Percentiles rank a stretch among this genome's conserved stretches.
Evolutionary conservation across 169 alveolate species (phyloP).

Genomic region (Ichthyophthirius multifiliis): DNA sequence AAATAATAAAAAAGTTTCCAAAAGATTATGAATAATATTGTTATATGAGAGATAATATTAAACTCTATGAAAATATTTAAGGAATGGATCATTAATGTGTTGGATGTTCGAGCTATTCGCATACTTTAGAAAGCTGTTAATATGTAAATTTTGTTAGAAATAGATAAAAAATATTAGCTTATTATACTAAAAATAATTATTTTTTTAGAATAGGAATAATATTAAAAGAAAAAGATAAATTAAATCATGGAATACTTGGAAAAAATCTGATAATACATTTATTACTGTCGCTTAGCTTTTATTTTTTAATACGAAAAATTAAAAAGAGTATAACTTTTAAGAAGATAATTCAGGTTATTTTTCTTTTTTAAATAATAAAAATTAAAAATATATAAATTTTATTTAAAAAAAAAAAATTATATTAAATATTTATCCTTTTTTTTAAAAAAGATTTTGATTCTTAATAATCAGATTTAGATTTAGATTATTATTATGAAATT

Average conservation of each 20-base stretch:
- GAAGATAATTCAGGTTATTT: constrained; percentile 2
- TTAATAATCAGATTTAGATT: too few relatives aligned
- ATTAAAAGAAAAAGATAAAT: neutral
- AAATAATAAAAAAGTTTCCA: neutral
- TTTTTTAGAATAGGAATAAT: neutral
- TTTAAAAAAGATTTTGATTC: too few relatives aligned
- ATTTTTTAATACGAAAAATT: neutral
- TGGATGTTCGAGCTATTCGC: neutral
- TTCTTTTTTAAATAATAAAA: too few relatives aligned
- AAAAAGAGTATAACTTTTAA: neutral
- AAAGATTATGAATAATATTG: constrained; percentile 11
- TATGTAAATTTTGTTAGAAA: constrained; percentile 10
- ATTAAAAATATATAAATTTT: too few relatives aligned
- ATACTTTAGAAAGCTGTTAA: neutral
- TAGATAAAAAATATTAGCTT: neutral
- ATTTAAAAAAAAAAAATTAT: too few relatives aligned
- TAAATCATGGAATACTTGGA: neutral
- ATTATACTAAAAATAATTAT: neutral
- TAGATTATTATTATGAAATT: too few relatives aligned
- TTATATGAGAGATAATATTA: neutral
- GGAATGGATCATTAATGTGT: neutral
- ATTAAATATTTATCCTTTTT: too few relatives aligned
- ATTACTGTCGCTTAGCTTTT: neutral
- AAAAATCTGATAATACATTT: neutral
- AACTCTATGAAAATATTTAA: neutral